Conservation (phyloP, 1,139 yeast genomes). For the Candida smagusa region DNA sequence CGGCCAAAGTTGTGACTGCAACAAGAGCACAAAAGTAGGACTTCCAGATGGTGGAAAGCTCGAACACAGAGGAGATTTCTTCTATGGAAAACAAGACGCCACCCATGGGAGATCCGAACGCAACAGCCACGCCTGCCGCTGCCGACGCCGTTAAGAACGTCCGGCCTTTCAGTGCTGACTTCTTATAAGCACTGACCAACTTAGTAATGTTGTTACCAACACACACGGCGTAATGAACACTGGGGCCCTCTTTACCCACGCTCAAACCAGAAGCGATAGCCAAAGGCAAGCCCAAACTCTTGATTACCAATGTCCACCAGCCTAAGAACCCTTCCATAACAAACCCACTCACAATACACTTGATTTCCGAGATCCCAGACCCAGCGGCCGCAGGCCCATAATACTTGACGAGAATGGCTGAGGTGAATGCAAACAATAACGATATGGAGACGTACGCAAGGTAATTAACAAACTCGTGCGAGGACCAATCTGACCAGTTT, state of each 20-base stretch:
- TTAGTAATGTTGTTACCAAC: conserved; percentile 68
- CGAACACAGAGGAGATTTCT: conserved; percentile 71
- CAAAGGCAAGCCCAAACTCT: conserved; percentile 78
- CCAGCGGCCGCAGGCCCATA: conserved; percentile 95
- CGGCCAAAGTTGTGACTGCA: conserved; percentile 76
- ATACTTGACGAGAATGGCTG: conserved; percentile 65
- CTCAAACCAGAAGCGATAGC: conserved; percentile 81
- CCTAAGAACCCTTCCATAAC: conserved; percentile 75
- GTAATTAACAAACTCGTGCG: conserved; percentile 46
- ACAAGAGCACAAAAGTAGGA: conserved; percentile 87
- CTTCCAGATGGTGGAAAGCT: conserved; percentile 81
- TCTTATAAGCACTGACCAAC: conserved; percentile 42
- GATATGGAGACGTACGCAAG: conserved; percentile 59
- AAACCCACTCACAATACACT: conserved; percentile 92
- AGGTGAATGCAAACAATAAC: conserved; percentile 54
- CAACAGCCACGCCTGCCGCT: conserved; percentile 74
- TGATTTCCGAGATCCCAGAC: conserved; percentile 94
- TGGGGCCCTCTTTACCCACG: conserved; percentile 84
- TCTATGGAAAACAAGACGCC: conserved; percentile 71
- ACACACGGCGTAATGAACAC: conserved; percentile 83
- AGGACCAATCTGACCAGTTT: conserved; percentile 58
- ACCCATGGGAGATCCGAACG: conserved; percentile 72
- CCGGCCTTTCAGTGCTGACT: conserved; percentile 49
- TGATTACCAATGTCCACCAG: conserved; percentile 67
- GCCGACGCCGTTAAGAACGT: conserved; percentile 59